A percentile compares a stretch with the other conserved stretches of the same genome.
Evolutionary conservation across 2,329 filamentous ascomycete genomes (phyloP).

Genomic region (Ophiostoma himal-ulmi): DNA sequence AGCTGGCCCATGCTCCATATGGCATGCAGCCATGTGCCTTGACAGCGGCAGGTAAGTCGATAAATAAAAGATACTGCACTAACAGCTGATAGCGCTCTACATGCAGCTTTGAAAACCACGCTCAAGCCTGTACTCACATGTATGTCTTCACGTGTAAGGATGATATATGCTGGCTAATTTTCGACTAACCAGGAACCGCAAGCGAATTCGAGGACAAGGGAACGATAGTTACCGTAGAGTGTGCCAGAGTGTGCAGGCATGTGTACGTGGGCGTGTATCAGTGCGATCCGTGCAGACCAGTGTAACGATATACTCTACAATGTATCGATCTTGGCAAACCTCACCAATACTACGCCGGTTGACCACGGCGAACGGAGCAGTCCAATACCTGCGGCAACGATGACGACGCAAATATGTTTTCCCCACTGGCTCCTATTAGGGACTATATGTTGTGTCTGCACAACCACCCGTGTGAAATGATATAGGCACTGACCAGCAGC

Average conservation of each 20-base stretch:
- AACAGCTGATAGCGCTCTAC: no score
- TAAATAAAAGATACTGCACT: background rate
- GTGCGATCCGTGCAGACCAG: background rate
- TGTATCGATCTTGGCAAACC: background rate
- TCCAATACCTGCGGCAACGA: background rate
- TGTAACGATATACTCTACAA: background rate
- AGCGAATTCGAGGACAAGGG: background rate
- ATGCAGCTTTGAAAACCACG: no score
- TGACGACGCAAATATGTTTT: background rate
- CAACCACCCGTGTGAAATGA: background rate
- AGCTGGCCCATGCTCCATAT: background rate
- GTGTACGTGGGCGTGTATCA: background rate
- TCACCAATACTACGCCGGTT: conserved; percentile 2
- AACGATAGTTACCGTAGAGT: background rate
- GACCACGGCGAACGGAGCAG: conserved; percentile 3
- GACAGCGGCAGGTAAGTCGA: background rate
- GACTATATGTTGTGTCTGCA: background rate
- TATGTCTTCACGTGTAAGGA: no score
- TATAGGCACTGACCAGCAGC: background rate
- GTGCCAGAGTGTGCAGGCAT: background rate
- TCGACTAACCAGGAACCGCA: background rate
- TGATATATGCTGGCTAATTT: no score
- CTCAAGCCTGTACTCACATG: no score
- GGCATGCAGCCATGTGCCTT: conserved; percentile 5
- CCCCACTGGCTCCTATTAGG: background rate